Percentiles rank a stretch among this genome's conserved stretches.
phyloP scores from a whole-genome alignment of 2,329 filamentous ascomycete species.

The Clonostachys rhizophaga region DNA sequence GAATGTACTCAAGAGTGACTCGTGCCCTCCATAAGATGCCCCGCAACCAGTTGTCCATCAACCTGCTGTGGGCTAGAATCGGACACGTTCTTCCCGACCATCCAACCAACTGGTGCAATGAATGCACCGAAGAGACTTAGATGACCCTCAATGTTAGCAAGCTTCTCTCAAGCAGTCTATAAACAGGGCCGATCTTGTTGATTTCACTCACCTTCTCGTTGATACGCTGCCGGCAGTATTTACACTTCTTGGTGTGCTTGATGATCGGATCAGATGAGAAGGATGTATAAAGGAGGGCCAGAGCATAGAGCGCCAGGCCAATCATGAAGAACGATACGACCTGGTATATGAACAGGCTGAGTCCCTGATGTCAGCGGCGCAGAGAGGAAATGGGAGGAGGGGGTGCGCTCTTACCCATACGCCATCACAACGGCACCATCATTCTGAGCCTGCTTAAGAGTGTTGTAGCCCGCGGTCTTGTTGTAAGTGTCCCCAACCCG shows the following conservation, averaged over 20 bases:
- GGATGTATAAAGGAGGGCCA: slow-evolving; percentile 59
- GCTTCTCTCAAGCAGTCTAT: not conserved
- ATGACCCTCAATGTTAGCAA: slow-evolving; percentile 3
- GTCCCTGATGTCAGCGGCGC: not conserved
- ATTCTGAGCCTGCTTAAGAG: slow-evolving; percentile 60
- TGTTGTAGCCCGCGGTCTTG: slow-evolving; percentile 58
- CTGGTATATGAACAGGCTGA: slow-evolving; percentile 57
- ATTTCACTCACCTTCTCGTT: slow-evolving; percentile 52
- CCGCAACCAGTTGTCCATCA: too few species aligned
- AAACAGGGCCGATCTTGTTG: not conserved
- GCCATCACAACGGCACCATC: slow-evolving; percentile 71
- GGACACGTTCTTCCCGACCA: slow-evolving; percentile 34
- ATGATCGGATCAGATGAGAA: slow-evolving; percentile 63
- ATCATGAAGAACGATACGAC: slow-evolving; percentile 62
- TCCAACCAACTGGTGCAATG: slow-evolving; percentile 49
- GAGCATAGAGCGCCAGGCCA: slow-evolving; percentile 58
- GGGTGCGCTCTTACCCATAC: slow-evolving; percentile 49
- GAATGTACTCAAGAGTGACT: not conserved
- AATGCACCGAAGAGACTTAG: slow-evolving; percentile 36
- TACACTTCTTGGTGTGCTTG: slow-evolving; percentile 65
- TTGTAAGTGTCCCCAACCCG: slow-evolving; percentile 50
- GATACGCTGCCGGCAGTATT: slow-evolving; percentile 60
- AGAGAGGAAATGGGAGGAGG: not conserved
- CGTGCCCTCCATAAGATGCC: not conserved
- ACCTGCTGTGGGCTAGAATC: not conserved